phyloP scores from a whole-genome alignment of 768 basidiomycete genomes.

The Lentinula aciculospora region DNA sequence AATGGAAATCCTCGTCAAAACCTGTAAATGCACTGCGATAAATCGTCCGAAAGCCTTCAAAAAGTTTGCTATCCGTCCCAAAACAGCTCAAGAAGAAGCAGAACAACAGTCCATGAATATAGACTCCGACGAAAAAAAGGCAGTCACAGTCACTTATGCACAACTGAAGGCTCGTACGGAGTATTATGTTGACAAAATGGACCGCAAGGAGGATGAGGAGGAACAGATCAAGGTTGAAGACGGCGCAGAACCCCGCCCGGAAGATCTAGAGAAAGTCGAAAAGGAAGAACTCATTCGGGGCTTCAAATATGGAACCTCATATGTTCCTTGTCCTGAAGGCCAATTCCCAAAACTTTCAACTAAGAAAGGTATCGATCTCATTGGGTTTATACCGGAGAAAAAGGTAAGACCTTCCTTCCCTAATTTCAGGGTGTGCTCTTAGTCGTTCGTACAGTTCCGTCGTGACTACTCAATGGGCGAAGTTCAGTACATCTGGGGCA shows the following conservation, averaged over 20 bases:
- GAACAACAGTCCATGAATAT: slow-evolving; percentile 28
- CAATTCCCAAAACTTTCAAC: slow-evolving; percentile 73
- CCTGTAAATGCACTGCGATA: slow-evolving; percentile 74
- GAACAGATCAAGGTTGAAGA: slow-evolving; percentile 23
- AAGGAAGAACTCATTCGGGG: slow-evolving; percentile 77
- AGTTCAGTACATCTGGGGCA: slow-evolving; percentile 80
- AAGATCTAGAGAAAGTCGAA: slow-evolving; percentile 50
- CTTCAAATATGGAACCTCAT: slow-evolving; percentile 88
- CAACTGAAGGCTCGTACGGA: slow-evolving; percentile 28
- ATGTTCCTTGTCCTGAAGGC: slow-evolving; percentile 83
- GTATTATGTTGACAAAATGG: slow-evolving; percentile 26
- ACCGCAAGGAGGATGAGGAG: slow-evolving; percentile 22
- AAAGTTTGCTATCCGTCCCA: slow-evolving; percentile 50
- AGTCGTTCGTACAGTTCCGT: slow-evolving; percentile 52
- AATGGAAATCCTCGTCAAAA: slow-evolving; percentile 66
- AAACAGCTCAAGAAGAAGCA: slow-evolving; percentile 25
- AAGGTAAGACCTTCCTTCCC: slow-evolving; percentile 41
- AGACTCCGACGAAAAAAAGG: slow-evolving; percentile 20
- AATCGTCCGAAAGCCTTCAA: slow-evolving; percentile 74
- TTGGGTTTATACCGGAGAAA: slow-evolving; percentile 69
- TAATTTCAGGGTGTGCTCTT: background rate
- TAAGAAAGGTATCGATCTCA: slow-evolving; percentile 80
- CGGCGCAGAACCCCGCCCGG: slow-evolving; percentile 27
- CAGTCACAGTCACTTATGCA: slow-evolving; percentile 28
- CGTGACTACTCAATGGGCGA: slow-evolving; percentile 82